These are phyloP conservation scores for Melanomma pulvis-pyrius DNA, from an alignment of 495 filamentous ascomycete species.

Conservation along the genomic window DNA sequence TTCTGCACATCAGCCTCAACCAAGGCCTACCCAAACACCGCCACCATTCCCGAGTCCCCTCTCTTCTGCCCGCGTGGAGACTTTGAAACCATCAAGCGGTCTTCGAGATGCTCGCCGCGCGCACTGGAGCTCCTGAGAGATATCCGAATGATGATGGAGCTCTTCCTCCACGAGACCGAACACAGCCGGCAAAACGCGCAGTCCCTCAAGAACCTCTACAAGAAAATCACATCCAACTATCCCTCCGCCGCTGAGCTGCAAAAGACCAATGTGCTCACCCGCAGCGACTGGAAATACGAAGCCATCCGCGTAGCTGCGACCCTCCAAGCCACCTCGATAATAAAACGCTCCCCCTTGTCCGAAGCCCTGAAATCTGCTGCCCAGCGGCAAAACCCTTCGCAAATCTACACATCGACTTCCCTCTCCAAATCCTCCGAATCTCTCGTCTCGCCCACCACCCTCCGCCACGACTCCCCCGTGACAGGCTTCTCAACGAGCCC, in stretches of 20 bases:
- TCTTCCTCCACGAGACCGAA: constrained; percentile 35
- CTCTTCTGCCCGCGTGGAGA: constrained; percentile 35
- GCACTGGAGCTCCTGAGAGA: constrained; percentile 27
- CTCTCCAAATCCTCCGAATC: constrained; percentile 19
- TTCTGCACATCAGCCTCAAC: constrained; percentile 18
- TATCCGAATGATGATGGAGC: constrained; percentile 30
- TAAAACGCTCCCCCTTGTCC: constrained; percentile 46
- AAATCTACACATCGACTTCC: constrained; percentile 3
- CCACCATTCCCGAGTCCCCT: constrained; percentile 39
- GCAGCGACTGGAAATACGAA: constrained; percentile 41
- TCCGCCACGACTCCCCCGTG: constrained; percentile 29
- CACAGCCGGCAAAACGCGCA: constrained; percentile 16
- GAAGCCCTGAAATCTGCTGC: constrained; percentile 41
- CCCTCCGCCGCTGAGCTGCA: constrained; percentile 11
- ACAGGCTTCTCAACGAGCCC: constrained; percentile 19
- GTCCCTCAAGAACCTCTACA: constrained; percentile 23
- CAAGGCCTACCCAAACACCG: constrained; percentile 15
- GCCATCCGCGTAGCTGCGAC: constrained; percentile 31
- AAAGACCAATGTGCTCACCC: constrained; percentile 13
- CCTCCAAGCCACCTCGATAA: constrained; percentile 40
- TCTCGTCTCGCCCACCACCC: constrained; percentile 28
- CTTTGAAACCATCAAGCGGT: constrained; percentile 26
- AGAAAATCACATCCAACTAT: constrained; percentile 17
- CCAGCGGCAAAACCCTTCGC: neutral
- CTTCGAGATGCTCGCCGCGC: constrained; percentile 2